phyloP scores from a whole-genome alignment of 1,284 basidiomycete genomes.

The Leccinum subrobustum region DNA sequence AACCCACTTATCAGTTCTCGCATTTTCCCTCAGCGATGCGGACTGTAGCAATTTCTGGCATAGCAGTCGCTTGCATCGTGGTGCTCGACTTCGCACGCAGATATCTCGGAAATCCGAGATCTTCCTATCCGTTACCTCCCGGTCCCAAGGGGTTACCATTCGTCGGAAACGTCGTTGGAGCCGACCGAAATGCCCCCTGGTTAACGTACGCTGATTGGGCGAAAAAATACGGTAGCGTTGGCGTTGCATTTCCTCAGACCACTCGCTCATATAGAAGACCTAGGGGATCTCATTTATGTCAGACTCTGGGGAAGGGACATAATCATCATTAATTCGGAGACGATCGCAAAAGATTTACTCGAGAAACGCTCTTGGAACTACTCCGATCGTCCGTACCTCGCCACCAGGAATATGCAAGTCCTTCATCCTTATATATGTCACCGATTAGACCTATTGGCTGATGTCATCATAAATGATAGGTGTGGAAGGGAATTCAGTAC shows the following conservation, averaged over 20 bases:
- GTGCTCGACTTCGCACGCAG: constrained; percentile 10
- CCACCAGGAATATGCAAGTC: constrained; percentile 18
- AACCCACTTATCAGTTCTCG: neutral
- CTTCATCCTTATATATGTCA: neutral
- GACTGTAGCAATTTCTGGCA: neutral
- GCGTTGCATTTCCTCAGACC: neutral
- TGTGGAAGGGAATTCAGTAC: constrained; percentile 40
- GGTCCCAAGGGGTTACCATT: constrained; percentile 23
- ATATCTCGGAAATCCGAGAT: constrained; percentile 4
- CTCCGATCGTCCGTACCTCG: constrained; percentile 25
- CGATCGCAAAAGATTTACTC: constrained; percentile 40
- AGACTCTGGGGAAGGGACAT: constrained; percentile 32
- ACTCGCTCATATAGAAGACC: neutral
- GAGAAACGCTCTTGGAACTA: constrained; percentile 42
- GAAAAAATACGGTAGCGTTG: constrained; percentile 18
- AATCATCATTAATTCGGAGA: constrained; percentile 40
- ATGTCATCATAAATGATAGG: constrained; percentile 32
- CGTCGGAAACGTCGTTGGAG: constrained; percentile 8
- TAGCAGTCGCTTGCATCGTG: constrained; percentile 11
- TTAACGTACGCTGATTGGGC: constrained; percentile 25
- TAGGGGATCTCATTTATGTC: constrained; percentile 35
- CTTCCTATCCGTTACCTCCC: constrained; percentile 20
- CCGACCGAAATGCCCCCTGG: constrained; percentile 19
- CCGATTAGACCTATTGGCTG: neutral
- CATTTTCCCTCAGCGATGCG: constrained; percentile 6